phyloP scores from a whole-genome alignment of 208 protist species.

The Herpetomonas samuelpessoai region DNA sequence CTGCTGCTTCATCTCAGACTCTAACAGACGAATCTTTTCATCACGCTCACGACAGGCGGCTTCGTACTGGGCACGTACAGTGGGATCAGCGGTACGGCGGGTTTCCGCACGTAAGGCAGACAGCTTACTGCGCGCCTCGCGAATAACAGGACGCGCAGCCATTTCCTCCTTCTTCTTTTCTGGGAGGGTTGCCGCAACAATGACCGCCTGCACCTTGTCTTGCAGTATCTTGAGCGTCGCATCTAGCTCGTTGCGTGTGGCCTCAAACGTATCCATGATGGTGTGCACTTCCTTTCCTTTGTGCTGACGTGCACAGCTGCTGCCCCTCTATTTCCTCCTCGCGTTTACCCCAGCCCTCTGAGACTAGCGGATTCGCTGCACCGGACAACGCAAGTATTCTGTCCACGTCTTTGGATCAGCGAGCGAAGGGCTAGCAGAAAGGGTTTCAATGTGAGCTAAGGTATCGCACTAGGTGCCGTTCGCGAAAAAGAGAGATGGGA shows the following conservation, averaged over 20 bases:
- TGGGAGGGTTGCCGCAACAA: constrained; percentile 32
- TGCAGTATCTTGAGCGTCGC: constrained; percentile 37
- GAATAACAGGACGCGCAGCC: constrained; percentile 51
- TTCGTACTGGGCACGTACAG: constrained; percentile 43
- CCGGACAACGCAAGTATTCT: no score
- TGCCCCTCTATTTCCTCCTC: no score
- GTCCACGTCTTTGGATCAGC: no score
- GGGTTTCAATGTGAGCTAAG: no score
- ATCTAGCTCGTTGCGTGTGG: constrained; percentile 41
- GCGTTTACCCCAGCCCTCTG: no score
- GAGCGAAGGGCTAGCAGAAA: no score
- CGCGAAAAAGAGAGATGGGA: no score
- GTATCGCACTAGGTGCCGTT: no score
- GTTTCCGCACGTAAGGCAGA: constrained; percentile 60
- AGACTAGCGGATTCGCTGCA: no score
- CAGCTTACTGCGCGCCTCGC: constrained; percentile 64
- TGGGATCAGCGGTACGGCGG: constrained; percentile 54
- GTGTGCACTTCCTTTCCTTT: no score
- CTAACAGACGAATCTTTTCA: constrained; percentile 49
- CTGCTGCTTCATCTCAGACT: constrained; percentile 70
- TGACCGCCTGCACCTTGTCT: constrained; percentile 43
- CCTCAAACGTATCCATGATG: constrained; percentile 40
- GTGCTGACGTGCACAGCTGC: background rate
- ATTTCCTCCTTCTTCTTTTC: constrained; percentile 78
- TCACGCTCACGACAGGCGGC: constrained; percentile 52